Percentiles rank a stretch among this genome's conserved stretches.
Conservation (phyloP, 179 eudicot genomes). For the Beta macrorhiza region DNA sequence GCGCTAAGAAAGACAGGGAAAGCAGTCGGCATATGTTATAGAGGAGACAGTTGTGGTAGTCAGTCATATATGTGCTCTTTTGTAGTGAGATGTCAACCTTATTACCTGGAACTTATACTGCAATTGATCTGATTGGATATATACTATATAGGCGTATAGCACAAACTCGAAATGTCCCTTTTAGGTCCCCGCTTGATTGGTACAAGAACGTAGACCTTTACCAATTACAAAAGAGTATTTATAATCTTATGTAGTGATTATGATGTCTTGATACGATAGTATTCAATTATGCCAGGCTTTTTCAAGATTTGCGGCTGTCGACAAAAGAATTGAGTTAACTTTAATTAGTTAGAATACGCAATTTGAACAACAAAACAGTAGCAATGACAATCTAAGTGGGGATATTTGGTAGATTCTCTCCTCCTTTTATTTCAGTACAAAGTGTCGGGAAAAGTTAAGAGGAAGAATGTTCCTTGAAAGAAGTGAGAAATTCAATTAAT, state of each 20-base stretch:
- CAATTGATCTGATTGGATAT: background rate
- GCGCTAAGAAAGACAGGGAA: background rate
- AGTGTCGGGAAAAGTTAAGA: constrained; percentile 13
- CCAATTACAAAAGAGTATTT: background rate
- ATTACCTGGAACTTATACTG: background rate
- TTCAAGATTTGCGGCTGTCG: constrained; percentile 22
- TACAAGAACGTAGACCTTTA: background rate
- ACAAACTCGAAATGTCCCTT: background rate
- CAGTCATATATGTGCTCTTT: background rate
- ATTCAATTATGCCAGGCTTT: background rate
- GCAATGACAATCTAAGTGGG: background rate
- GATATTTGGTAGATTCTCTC: constrained; percentile 5
- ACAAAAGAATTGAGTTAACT: background rate
- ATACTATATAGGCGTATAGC: background rate
- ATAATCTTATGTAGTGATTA: background rate
- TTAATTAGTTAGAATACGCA: background rate
- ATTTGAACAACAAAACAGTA: background rate
- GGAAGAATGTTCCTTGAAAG: background rate
- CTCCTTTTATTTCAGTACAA: background rate
- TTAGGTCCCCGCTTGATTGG: background rate
- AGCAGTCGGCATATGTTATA: background rate
- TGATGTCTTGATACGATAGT: background rate
- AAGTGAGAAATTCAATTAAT: background rate
- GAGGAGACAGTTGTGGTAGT: background rate
- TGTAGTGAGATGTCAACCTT: background rate